Evolutionary conservation across 2,329 filamentous ascomycete genomes (phyloP).

Genomic region (Esteya vermicola): DNA sequence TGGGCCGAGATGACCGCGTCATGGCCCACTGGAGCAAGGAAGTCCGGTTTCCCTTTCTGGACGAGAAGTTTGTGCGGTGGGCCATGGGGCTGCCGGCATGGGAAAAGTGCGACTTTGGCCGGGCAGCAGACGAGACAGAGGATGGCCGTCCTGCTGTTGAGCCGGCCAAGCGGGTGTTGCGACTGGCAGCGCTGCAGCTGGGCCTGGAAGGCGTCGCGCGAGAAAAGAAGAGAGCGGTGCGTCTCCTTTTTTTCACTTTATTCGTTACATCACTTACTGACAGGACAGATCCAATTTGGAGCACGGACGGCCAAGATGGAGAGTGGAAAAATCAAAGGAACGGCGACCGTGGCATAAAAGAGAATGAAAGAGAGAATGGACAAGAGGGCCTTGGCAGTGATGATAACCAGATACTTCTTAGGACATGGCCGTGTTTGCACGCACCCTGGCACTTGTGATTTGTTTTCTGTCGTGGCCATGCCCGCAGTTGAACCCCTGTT

Average conservation of each 20-base stretch:
- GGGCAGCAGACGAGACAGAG: slow-evolving; percentile 17
- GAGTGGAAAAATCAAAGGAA: slow-evolving; percentile 52
- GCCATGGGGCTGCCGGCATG: slow-evolving; percentile 60
- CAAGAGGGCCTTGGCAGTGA: slow-evolving; percentile 45
- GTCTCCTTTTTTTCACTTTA: slow-evolving; percentile 14
- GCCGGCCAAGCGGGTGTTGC: slow-evolving; percentile 66
- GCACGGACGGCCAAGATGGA: slow-evolving; percentile 76
- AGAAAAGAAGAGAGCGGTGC: slow-evolving; percentile 87
- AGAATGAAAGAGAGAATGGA: not conserved
- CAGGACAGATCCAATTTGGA: slow-evolving; percentile 60
- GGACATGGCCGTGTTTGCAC: slow-evolving; percentile 17
- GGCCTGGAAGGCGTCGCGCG: slow-evolving; percentile 56
- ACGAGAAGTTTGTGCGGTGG: slow-evolving; percentile 75
- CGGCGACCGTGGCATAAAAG: slow-evolving; percentile 38
- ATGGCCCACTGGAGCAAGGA: slow-evolving; percentile 84
- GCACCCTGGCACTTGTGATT: slow-evolving; percentile 25
- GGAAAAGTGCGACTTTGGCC: slow-evolving; percentile 81
- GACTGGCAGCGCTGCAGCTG: slow-evolving; percentile 61
- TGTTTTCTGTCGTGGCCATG: slow-evolving; percentile 23
- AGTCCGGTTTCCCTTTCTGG: slow-evolving; percentile 78
- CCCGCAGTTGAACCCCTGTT: slow-evolving; percentile 30
- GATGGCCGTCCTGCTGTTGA: slow-evolving; percentile 43
- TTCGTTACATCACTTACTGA: not conserved
- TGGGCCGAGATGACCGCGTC: slow-evolving; percentile 84
- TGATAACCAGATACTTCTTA: slow-evolving; percentile 70